phyloP scores from a whole-genome alignment of 2,329 filamentous ascomycete species.

The Fusarium tanahbumbuense region DNA sequence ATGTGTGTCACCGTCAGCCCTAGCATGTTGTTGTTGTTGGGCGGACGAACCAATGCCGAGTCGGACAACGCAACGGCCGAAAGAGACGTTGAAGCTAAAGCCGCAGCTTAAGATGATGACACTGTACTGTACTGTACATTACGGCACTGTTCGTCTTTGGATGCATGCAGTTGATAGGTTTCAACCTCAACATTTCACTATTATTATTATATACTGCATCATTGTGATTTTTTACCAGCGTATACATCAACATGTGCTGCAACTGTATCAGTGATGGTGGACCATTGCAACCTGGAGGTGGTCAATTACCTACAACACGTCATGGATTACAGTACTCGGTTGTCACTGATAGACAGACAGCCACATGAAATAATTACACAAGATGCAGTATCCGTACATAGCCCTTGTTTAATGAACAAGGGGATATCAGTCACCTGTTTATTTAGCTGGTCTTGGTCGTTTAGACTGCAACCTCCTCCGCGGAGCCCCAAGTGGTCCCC shows the following conservation, averaged over 20 bases:
- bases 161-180: not conserved
- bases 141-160: not conserved
- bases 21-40: slow-evolving; percentile 23
- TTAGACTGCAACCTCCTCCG: slow-evolving; percentile 16
- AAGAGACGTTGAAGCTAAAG: slow-evolving; percentile 26
- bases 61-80: slow-evolving; percentile 35
- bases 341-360: not conserved
- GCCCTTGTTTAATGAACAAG: not conserved
- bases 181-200: not conserved
- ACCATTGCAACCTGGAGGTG: not conserved
- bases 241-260: not conserved
- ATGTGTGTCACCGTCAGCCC: slow-evolving; percentile 38
- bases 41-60: slow-evolving; percentile 10
- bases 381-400: not conserved
- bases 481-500: slow-evolving; percentile 12
- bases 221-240: slow-evolving; percentile 10
- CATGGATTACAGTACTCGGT: not conserved
- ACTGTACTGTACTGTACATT: not conserved
- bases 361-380: not conserved
- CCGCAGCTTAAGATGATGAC: slow-evolving; percentile 3
- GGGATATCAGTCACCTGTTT: not conserved
- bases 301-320: not conserved
- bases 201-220: not conserved
- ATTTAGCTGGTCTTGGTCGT: not conserved
- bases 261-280: not conserved